Percentiles rank a stretch among this genome's conserved stretches.
phyloP scores from a whole-genome alignment of 1,284 basidiomycete species.

The Cutaneotrichosporon sp. region DNA sequence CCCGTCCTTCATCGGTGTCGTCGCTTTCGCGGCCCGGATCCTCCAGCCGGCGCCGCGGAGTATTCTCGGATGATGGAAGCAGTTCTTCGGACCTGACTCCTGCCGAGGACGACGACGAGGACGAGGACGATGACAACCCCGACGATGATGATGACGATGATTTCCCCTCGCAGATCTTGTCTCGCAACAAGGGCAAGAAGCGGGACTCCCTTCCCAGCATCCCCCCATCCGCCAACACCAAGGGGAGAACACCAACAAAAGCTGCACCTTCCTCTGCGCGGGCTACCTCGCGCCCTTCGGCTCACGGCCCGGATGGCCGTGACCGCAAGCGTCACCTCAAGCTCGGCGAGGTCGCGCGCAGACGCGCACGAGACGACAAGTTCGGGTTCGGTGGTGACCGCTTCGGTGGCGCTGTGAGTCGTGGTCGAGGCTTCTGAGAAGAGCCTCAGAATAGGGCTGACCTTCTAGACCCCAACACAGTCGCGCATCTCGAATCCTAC shows the following conservation, averaged over 20 bases:
- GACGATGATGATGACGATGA: constrained; percentile 18
- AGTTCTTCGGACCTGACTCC: constrained; percentile 29
- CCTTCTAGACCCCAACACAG: constrained; percentile 21
- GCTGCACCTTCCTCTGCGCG: constrained; percentile 10
- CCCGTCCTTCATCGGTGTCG: constrained; percentile 13
- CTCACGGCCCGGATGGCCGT: constrained; percentile 34
- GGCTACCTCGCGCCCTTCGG: constrained; percentile 21
- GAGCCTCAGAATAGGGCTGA: not conserved
- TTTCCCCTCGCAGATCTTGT: constrained; percentile 7
- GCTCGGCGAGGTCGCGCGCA: constrained; percentile 40
- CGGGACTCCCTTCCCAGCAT: constrained; percentile 15
- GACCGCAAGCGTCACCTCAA: constrained; percentile 44
- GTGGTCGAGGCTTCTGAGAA: not conserved
- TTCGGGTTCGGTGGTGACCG: constrained; percentile 36
- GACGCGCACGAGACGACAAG: constrained; percentile 47
- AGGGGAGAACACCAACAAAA: constrained; percentile 13
- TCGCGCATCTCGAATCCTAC: constrained; percentile 19
- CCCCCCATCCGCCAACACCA: constrained; percentile 12
- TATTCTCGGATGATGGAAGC: constrained; percentile 23
- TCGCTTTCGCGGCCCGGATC: constrained; percentile 14
- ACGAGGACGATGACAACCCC: constrained; percentile 20
- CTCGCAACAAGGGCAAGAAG: constrained; percentile 18
- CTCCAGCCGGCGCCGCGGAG: constrained; percentile 14
- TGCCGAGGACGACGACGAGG: constrained; percentile 27
- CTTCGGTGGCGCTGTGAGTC: constrained; percentile 25